Conservation (phyloP, 176 grass and related monocot genomes). For the Raddia guianensis region DNA sequence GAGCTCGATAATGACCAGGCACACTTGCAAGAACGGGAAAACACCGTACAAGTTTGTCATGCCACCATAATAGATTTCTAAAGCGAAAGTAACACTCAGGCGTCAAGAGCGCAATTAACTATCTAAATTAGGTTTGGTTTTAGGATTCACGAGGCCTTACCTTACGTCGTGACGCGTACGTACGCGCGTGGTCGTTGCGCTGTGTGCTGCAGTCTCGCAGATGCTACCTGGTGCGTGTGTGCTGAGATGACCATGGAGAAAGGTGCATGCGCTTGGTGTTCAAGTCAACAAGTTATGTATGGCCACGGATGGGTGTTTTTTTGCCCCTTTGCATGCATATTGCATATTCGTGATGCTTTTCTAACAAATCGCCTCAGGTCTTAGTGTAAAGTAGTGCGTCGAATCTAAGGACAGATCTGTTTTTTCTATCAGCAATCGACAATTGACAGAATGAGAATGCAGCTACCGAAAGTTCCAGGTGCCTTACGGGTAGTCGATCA, state of each 20-base stretch:
- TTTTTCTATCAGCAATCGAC: background rate
- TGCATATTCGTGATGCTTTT: slow-evolving; percentile 26
- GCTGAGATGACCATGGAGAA: background rate
- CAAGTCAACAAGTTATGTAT: background rate
- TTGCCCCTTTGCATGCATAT: no score
- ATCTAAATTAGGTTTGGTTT: background rate
- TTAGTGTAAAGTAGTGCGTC: background rate
- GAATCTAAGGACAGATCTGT: background rate
- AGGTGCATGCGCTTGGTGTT: background rate
- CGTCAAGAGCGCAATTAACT: background rate
- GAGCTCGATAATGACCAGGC: background rate
- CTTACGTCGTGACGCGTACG: no score
- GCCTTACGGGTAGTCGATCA: background rate
- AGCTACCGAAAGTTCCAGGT: slow-evolving; percentile 22
- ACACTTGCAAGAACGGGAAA: background rate
- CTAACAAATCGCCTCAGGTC: background rate
- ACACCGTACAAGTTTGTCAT: background rate
- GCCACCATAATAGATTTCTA: background rate
- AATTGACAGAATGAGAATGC: background rate
- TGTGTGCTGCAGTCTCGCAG: background rate
- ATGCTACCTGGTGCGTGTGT: background rate
- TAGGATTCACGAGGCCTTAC: background rate
- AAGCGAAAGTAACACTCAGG: background rate
- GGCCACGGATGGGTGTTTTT: no score
- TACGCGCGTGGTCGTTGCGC: background rate